These are phyloP conservation scores for Claviceps humidiphila DNA, from an alignment of 2,329 filamentous ascomycete genomes.

Conservation along the genomic window DNA sequence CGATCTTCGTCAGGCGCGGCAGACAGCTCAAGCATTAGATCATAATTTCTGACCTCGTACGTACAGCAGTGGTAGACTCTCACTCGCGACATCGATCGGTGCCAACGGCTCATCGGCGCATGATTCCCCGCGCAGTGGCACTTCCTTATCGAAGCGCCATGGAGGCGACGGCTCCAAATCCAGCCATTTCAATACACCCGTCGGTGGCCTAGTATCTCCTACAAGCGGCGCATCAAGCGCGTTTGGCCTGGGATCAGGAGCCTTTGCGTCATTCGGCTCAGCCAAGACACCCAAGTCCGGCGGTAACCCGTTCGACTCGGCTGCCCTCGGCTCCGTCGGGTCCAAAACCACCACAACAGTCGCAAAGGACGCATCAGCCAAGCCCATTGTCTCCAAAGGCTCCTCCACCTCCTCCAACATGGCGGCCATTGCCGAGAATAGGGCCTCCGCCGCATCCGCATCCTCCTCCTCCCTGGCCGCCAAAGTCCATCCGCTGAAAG, in stretches of 20 bases:
- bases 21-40: background rate
- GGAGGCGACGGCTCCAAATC: slow-evolving; percentile 54
- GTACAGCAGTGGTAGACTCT: slow-evolving; percentile 72
- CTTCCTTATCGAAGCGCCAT: slow-evolving; percentile 56
- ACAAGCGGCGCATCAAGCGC: slow-evolving; percentile 63
- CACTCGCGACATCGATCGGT: slow-evolving; percentile 60
- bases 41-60: background rate
- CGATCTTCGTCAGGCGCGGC: background rate
- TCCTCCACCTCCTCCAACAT: slow-evolving; percentile 22
- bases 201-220: slow-evolving; percentile 32
- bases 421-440: slow-evolving; percentile 33
- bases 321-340: slow-evolving; percentile 33
- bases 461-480: slow-evolving; percentile 24
- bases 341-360: slow-evolving; percentile 17
- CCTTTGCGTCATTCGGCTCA: slow-evolving; percentile 78
- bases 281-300: slow-evolving; percentile 79
- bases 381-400: slow-evolving; percentile 15
- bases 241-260: slow-evolving; percentile 87
- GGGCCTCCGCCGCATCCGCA: slow-evolving; percentile 6
- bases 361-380: slow-evolving; percentile 18
- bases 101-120: slow-evolving; percentile 35
- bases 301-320: slow-evolving; percentile 67
- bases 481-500: slow-evolving; percentile 50
- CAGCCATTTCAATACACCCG: slow-evolving; percentile 68
- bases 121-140: slow-evolving; percentile 47